Percentiles rank a stretch among this genome's conserved stretches.
phyloP scores from a whole-genome alignment of 169 alveolate genomes.

The Cryptosporidium sp. region DNA sequence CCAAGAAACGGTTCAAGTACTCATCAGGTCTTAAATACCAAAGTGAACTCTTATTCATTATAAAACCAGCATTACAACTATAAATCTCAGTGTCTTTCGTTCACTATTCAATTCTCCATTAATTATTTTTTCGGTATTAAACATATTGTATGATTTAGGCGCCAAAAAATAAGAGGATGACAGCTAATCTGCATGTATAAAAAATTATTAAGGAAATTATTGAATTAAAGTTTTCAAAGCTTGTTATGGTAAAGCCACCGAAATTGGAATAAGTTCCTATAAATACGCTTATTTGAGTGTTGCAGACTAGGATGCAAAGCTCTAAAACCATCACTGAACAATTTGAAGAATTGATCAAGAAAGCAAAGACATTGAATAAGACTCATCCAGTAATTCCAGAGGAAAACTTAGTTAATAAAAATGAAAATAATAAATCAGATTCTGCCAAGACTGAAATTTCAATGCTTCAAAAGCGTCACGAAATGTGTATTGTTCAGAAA shows the following conservation, averaged over 20 bases:
- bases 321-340: conserved; percentile 42
- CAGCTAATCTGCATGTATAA: conserved; percentile 3
- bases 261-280: background rate
- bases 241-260: background rate
- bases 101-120: background rate
- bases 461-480: conserved; percentile 29
- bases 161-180: conserved; percentile 56
- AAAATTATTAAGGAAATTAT: background rate
- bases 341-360: conserved; percentile 47
- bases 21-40: conserved; percentile 66
- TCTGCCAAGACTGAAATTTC: background rate
- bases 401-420: background rate
- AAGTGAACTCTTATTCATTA: conserved; percentile 19
- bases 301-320: conserved; percentile 22
- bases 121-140: background rate
- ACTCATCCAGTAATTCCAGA: background rate
- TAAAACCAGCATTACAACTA: background rate
- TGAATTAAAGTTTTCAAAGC: background rate
- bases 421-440: background rate
- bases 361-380: conserved; percentile 21
- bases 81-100: conserved; percentile 1
- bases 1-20: conserved; percentile 52
- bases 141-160: background rate
- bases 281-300: background rate
- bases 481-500: conserved; percentile 58